phyloP scores from a whole-genome alignment of 768 basidiomycete species.

The Chalciporus pseudorubinellus region DNA sequence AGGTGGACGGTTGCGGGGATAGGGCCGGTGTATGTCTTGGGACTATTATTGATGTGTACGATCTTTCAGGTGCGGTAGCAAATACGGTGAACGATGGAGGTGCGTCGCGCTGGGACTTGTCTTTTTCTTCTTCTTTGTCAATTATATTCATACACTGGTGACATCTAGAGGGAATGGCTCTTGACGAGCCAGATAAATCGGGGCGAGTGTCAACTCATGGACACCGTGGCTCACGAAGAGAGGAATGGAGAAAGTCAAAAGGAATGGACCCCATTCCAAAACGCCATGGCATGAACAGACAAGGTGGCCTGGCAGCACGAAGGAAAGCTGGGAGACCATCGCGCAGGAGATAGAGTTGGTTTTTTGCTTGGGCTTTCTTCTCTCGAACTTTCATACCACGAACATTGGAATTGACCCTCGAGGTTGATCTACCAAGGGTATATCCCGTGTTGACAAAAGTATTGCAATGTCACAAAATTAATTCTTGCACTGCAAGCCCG shows the following conservation, averaged over 20 bases:
- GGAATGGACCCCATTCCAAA: constrained; percentile 57
- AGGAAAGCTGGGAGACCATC: constrained; percentile 70
- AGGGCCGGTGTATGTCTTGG: not conserved
- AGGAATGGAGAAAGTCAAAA: constrained; percentile 81
- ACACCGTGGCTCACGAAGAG: constrained; percentile 69
- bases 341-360: constrained; percentile 56
- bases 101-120: constrained; percentile 8
- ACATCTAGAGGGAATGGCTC: constrained; percentile 48
- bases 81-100: constrained; percentile 17
- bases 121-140: not conserved
- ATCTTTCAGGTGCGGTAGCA: constrained; percentile 18
- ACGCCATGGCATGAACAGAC: constrained; percentile 59
- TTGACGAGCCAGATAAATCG: constrained; percentile 41
- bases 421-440: not conserved
- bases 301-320: constrained; percentile 57
- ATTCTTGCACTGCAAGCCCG: not conserved
- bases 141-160: constrained; percentile 7
- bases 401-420: not conserved
- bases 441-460: constrained; percentile 1
- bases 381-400: not conserved
- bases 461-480: constrained; percentile 6
- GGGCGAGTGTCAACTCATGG: constrained; percentile 77
- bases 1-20: not conserved
- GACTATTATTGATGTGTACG: constrained; percentile 14
- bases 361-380: not conserved